phyloP scores from a whole-genome alignment of 1,284 basidiomycete genomes.

The Cutaneotrichosporon sp. region DNA sequence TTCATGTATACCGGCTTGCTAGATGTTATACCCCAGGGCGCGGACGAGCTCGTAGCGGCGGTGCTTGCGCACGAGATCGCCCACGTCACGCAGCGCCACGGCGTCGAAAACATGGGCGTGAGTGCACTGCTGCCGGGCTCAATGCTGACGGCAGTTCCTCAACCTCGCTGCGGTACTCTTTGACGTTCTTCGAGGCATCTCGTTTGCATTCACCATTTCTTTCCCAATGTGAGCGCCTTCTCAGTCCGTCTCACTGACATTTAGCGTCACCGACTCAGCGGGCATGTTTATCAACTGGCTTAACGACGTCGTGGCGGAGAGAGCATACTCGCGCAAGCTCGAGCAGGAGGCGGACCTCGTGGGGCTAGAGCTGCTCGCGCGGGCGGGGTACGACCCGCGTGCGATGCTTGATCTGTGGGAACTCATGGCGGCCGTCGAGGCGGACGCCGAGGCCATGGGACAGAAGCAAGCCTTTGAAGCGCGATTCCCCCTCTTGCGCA shows the following conservation, averaged over 20 bases:
- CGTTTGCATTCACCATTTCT: constrained; percentile 52
- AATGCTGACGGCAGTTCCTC: constrained; percentile 42
- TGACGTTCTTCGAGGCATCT: constrained; percentile 52
- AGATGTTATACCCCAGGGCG: constrained; percentile 42
- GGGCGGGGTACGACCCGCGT: constrained; percentile 52
- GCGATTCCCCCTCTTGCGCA: constrained; percentile 47
- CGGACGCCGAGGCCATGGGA: constrained; percentile 42
- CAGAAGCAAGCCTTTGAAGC: constrained; percentile 35
- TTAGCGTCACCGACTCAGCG: constrained; percentile 51
- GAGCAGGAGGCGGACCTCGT: constrained; percentile 54
- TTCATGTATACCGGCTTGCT: constrained; percentile 54
- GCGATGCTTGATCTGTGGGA: constrained; percentile 52
- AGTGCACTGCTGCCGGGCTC: constrained; percentile 10
- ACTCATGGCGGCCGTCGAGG: constrained; percentile 51
- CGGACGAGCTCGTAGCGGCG: constrained; percentile 51
- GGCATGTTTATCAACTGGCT: constrained; percentile 51
- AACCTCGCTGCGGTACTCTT: constrained; percentile 52
- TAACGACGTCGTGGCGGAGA: constrained; percentile 51
- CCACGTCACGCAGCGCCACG: constrained; percentile 52
- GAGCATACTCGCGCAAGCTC: constrained; percentile 53
- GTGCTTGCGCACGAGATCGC: constrained; percentile 52
- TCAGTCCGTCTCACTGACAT: background rate
- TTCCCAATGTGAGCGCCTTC: constrained; percentile 46
- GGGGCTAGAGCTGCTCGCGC: constrained; percentile 51
- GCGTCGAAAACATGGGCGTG: constrained; percentile 52